A percentile compares a stretch with the other conserved stretches of the same genome.
These are phyloP conservation scores for Pythium periplocum DNA, from an alignment of 352 stramenopile species.

Conservation along the genomic window DNA sequence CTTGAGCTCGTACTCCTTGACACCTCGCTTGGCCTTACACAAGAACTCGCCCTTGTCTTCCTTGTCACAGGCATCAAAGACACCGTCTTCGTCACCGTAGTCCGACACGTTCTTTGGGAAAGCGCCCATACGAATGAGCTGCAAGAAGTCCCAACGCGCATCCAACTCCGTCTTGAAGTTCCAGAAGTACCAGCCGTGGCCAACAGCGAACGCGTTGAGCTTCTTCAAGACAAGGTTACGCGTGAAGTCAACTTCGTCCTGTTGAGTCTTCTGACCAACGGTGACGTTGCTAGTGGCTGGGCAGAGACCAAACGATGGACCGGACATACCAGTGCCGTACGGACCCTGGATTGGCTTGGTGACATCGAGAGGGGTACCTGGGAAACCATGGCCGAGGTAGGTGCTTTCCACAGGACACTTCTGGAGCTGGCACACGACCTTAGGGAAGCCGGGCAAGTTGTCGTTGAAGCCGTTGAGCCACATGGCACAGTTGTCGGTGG, in stretches of 20 bases:
- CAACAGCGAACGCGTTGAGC: slow-evolving; percentile 86
- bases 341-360: slow-evolving; percentile 84
- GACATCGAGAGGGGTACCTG: slow-evolving; percentile 82
- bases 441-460: slow-evolving; percentile 91
- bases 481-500: slow-evolving; percentile 79
- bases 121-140: slow-evolving; percentile 43
- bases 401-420: slow-evolving; percentile 76
- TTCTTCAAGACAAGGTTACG: slow-evolving; percentile 88
- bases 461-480: slow-evolving; percentile 86
- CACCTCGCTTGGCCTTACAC: slow-evolving; percentile 63
- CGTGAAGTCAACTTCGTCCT: slow-evolving; percentile 75
- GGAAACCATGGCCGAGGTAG: slow-evolving; percentile 87
- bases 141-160: slow-evolving; percentile 88
- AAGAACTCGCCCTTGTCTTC: slow-evolving; percentile 76
- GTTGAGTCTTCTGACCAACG: slow-evolving; percentile 53
- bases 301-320: slow-evolving; percentile 86
- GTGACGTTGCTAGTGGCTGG: slow-evolving; percentile 81
- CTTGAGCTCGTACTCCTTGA: slow-evolving; percentile 44
- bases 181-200: slow-evolving; percentile 95
- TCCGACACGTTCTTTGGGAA: slow-evolving; percentile 75
- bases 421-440: slow-evolving; percentile 86
- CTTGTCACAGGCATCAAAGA: slow-evolving; percentile 56
- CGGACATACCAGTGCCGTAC: slow-evolving; percentile 77
- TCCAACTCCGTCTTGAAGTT: slow-evolving; percentile 94
- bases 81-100: slow-evolving; percentile 46